A percentile compares a stretch with the other conserved stretches of the same genome.
Conservation (phyloP, 106 monocot species). For the Dendrobium catenatum region DNA sequence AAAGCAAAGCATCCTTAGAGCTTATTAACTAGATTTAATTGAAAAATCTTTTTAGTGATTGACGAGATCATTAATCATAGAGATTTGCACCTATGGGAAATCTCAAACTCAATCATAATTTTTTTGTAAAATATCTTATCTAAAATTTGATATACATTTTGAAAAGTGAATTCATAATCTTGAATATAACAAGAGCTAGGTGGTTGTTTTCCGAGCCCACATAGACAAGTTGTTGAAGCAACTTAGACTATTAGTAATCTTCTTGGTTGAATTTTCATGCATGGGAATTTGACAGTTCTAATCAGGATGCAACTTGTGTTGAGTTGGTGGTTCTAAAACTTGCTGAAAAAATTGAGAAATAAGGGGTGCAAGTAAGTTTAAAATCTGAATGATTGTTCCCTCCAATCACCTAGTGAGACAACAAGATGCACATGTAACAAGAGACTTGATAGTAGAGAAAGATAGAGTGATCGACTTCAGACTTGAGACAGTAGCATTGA, state of each 20-base stretch:
- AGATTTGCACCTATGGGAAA: background rate
- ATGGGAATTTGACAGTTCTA: background rate
- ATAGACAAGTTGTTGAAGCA: background rate
- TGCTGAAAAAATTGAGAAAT: too few relatives aligned
- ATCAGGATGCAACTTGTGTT: too few relatives aligned
- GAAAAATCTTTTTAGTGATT: background rate
- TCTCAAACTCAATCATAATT: background rate
- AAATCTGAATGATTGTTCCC: too few relatives aligned
- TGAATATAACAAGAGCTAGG: background rate
- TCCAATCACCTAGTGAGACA: too few relatives aligned
- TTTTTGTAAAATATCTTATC: background rate
- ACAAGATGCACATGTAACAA: too few relatives aligned
- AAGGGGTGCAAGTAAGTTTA: too few relatives aligned
- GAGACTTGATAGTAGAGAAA: too few relatives aligned
- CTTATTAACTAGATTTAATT: background rate
- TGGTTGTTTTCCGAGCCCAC: background rate
- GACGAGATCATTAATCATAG: background rate
- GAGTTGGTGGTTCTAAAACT: too few relatives aligned
- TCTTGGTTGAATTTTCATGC: background rate
- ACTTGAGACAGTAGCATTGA: too few relatives aligned
- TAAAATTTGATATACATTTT: background rate
- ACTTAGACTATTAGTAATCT: background rate
- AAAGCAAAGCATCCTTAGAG: background rate
- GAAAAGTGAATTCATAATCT: background rate
- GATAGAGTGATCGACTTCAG: too few relatives aligned